A percentile compares a stretch with the other conserved stretches of the same genome.
Evolutionary conservation across 345 rosid genomes (phyloP).

Genomic region (Moringa oleifera): DNA sequence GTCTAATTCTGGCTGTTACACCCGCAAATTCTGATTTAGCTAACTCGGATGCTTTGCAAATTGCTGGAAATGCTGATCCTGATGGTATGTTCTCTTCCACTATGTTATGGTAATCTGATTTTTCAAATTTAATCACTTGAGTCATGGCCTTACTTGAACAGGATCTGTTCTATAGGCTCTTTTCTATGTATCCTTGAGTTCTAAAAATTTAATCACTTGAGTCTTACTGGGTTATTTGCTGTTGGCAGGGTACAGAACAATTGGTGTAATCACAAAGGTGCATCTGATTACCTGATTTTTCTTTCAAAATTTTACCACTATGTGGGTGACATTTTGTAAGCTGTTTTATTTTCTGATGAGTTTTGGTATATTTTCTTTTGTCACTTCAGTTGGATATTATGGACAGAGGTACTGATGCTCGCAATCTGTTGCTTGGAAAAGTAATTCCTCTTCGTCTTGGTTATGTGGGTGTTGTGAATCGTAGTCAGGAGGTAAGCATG

Average conservation of each 20-base stretch:
- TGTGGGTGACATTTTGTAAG: neutral
- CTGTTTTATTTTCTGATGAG: slow-evolving; percentile 16
- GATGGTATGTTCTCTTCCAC: slow-evolving; percentile 46
- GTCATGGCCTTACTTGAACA: too few species aligned
- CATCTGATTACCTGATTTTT: neutral
- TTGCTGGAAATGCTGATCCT: slow-evolving; percentile 93
- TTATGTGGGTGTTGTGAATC: slow-evolving; percentile 91
- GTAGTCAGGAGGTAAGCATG: slow-evolving; percentile 81
- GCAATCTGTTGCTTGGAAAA: slow-evolving; percentile 85
- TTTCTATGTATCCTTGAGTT: too few species aligned
- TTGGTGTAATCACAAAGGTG: slow-evolving; percentile 93
- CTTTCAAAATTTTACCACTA: neutral
- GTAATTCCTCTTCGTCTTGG: slow-evolving; percentile 89
- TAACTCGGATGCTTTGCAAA: slow-evolving; percentile 91
- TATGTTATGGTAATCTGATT: neutral
- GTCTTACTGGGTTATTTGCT: slow-evolving; percentile 10
- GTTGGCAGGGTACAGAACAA: slow-evolving; percentile 70
- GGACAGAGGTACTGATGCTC: slow-evolving; percentile 99
- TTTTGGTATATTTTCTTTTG: slow-evolving; percentile 13
- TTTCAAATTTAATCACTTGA: slow-evolving; percentile 1
- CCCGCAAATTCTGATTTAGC: slow-evolving; percentile 94
- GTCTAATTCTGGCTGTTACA: slow-evolving; percentile 86
- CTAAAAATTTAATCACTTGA: slow-evolving; percentile 1
- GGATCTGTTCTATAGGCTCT: too few species aligned
- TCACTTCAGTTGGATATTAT: slow-evolving; percentile 81